Evolutionary conservation across 352 stramenopile genomes (phyloP).

Genomic region (Pythium apleroticum): DNA sequence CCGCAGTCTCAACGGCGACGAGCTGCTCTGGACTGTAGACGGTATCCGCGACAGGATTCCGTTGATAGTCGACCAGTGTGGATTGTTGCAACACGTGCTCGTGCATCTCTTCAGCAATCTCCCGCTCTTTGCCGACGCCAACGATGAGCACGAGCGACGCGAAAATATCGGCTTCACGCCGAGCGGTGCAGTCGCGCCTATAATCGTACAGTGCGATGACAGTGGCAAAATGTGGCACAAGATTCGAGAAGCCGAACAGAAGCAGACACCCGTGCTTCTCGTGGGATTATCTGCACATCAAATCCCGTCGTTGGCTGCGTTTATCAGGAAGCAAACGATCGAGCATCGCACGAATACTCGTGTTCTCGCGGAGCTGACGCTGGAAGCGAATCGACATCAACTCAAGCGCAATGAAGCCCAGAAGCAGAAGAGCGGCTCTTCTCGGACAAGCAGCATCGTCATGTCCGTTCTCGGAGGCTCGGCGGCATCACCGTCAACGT

Average conservation of each 20-base stretch:
- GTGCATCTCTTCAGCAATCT: constrained; percentile 49
- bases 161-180: constrained; percentile 15
- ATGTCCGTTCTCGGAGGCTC: background rate
- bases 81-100: constrained; percentile 46
- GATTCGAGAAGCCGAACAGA: constrained; percentile 17
- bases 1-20: background rate
- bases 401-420: constrained; percentile 16
- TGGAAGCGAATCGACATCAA: constrained; percentile 14
- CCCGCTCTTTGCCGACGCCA: constrained; percentile 29
- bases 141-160: constrained; percentile 22
- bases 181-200: constrained; percentile 9
- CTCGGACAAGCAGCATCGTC: background rate
- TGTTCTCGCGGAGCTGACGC: constrained; percentile 16
- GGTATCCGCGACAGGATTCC: constrained; percentile 38
- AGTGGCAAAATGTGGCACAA: constrained; percentile 26
- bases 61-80: constrained; percentile 41
- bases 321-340: constrained; percentile 1
- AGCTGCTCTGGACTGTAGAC: constrained; percentile 31
- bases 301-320: constrained; percentile 8
- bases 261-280: constrained; percentile 20
- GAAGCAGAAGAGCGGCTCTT: constrained; percentile 11
- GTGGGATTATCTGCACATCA: constrained; percentile 10
- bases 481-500: background rate
- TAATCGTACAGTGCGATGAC: constrained; percentile 27
- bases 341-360: background rate